Base-by-base conservation (phyloP, 257 asterid species). In the Solanum peruvianum region DNA sequence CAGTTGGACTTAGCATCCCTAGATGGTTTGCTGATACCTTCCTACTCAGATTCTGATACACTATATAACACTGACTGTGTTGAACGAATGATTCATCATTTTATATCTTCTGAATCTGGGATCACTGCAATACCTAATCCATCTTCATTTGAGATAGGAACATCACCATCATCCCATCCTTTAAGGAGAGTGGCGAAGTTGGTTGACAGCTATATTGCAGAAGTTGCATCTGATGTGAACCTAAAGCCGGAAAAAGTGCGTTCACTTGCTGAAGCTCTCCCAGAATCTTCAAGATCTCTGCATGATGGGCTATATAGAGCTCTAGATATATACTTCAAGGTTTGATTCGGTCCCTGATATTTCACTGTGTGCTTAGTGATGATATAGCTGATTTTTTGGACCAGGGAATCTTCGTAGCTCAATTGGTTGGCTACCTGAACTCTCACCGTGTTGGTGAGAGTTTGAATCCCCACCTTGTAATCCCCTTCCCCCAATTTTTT, bases 231-330 rank as follows among this genome's bases (percentile, higher is more conserved):
- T 82, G 99, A 97, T 85, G 95, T 95, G 66, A 95, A 92, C 92
- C 91, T 96, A 93, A 96, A 97, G 89, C 98, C 96, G 11, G 94
- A 90, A 85, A 94, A 95, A 86, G 58, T 96, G 9, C 98, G 92
- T 58, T 86, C 90, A 2, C 90, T 97, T 91, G 99, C 97, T 11
- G 97, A 93, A 91, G 94, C 94, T 45, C 90, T 97, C 89, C 99
- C 99, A 18, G 98, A 94, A 85, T 92, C 96, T 87, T 93, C 98
- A 10, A 93, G 99, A 91, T 88, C 96, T 67, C 93, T 97, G 93
- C 96, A 97, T 80, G 99, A 97, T 90, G 99, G 99, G 89, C 88
- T 97, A 70, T 97, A 97, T 88, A 91, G 99, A 87, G 98, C 98
- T 52, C 49, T 97, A 58, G 99, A 97, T 88, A 92, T 96, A 91